Base-by-base conservation (phyloP, 164 flowering plant species). In the Nymphaea colorata region DNA sequence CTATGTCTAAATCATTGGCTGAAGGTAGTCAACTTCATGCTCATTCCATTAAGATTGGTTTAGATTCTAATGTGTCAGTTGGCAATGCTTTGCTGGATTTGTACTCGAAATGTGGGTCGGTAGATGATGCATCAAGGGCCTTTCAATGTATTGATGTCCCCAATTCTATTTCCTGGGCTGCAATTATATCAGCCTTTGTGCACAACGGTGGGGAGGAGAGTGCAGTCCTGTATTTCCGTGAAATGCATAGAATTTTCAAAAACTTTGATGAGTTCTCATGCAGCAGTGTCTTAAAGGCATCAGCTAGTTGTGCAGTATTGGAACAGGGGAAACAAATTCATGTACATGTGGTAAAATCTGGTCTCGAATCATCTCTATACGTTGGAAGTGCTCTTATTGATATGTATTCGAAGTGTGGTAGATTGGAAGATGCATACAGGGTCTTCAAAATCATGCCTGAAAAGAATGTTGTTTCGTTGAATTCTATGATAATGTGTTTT, bases 391-490 rank as follows among this genome's bases (percentile, higher is more conserved):
- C 64, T 14, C 44, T 67, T 18, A 43, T 67, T 14, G 69, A 67
- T 42, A 59, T 67, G 69, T 67, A 67, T 60, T 67, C 69, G 4
- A 67, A 67, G 59, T 67, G 64, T 42, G 69, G 69, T 6, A 67
- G 16, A 7, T 5, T 59, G 41, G 69, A 67, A 67, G 62, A 67
- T 59, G 57, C 69, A 42, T 67, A n/a, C 55, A 67, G 43, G 15
- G 51, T 67, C 14, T 67, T 67, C 47, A 10, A n/a, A n/a, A 59
- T 17, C 44, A 59, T 67, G 69, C 69, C 69, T 10, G 51, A 59
- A 36, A 67, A 67, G 64, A 67, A 59, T 42, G 42, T 67, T 59
- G 61, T 67, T 45, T 59, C 69, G 42, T 67, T 47, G 69, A 67
- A 67, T 67, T 57, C 69, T 12, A 67, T 67, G 51, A 59, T 59